phyloP scores from a whole-genome alignment of 2,329 filamentous ascomycete genomes.

The Paraconiothyrium brasiliense region DNA sequence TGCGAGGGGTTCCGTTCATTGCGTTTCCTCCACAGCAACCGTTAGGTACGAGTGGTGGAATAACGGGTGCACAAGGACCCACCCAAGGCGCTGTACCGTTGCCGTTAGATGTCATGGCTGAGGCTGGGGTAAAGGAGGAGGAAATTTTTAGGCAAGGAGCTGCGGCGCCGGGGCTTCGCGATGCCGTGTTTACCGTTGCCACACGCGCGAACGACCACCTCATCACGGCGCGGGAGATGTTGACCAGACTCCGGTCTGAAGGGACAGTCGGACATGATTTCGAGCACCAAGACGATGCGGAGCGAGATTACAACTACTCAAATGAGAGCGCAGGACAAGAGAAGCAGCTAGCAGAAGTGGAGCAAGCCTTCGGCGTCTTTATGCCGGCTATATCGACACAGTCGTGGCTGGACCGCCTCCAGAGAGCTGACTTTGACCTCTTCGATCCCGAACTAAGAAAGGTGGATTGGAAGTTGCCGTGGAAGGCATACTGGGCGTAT shows the following conservation, averaged over 20 bases:
- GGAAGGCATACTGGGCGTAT: conserved; percentile 74
- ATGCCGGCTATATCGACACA: conserved; percentile 81
- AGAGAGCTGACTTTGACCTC: conserved; percentile 86
- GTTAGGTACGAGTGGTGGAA: conserved; percentile 54
- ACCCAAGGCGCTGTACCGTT: conserved; percentile 76
- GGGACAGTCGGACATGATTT: conserved; percentile 84
- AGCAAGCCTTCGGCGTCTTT: conserved; percentile 79
- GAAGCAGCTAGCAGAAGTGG: conserved; percentile 61
- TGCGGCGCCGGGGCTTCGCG: conserved; percentile 80
- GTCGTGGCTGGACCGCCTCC: conserved; percentile 79
- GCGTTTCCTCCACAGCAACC: conserved; percentile 75
- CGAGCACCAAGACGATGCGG: conserved; percentile 83
- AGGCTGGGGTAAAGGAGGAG: conserved; percentile 82
- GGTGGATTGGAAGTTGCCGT: conserved; percentile 85
- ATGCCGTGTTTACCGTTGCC: conserved; percentile 91
- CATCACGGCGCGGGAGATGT: conserved; percentile 91
- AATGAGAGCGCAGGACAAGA: conserved; percentile 49
- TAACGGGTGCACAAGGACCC: conserved; percentile 50
- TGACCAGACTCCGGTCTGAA: conserved; percentile 79
- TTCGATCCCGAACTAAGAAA: conserved; percentile 70
- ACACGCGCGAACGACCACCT: conserved; percentile 95
- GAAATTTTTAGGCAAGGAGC: conserved; percentile 85
- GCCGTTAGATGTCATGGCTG: conserved; percentile 89
- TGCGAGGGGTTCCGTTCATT: conserved; percentile 89
- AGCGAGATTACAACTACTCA: conserved; percentile 61